phyloP scores from a whole-genome alignment of 257 asterid species.

The Solanum verrucosum region DNA sequence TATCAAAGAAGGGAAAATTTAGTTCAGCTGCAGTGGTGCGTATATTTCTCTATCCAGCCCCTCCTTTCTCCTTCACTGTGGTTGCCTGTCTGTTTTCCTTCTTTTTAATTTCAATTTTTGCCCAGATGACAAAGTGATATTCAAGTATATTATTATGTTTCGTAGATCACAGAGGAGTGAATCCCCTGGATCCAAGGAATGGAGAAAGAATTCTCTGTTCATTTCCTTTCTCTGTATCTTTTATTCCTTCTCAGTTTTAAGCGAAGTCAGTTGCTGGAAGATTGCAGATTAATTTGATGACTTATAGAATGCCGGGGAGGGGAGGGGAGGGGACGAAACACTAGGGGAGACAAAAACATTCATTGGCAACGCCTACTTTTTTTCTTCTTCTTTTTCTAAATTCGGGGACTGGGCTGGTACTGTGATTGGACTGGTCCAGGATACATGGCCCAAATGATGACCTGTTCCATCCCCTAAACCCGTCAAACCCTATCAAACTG shows the following conservation, averaged over 20 bases:
- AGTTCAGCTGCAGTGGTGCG: slow-evolving; percentile 18
- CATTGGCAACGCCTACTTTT: background rate
- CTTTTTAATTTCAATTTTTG: background rate
- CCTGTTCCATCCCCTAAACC: background rate
- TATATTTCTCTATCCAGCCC: background rate
- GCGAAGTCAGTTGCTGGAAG: background rate
- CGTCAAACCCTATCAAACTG: background rate
- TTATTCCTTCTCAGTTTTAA: background rate
- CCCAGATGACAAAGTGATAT: background rate
- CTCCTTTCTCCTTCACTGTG: background rate
- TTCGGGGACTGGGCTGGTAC: background rate
- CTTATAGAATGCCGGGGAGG: background rate
- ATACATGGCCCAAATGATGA: background rate
- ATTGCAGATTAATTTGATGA: background rate
- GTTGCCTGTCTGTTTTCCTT: background rate
- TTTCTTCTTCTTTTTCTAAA: background rate
- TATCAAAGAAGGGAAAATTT: slow-evolving; percentile 10
- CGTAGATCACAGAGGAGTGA: background rate
- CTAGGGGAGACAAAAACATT: background rate
- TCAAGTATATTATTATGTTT: background rate
- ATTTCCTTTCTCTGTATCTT: background rate
- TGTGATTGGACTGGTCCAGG: background rate
- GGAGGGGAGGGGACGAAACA: background rate
- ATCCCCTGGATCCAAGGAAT: background rate
- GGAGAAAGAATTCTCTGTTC: background rate